These are phyloP conservation scores for Epichloe bromicola DNA, from an alignment of 2,329 filamentous ascomycete genomes.

Conservation along the genomic window DNA sequence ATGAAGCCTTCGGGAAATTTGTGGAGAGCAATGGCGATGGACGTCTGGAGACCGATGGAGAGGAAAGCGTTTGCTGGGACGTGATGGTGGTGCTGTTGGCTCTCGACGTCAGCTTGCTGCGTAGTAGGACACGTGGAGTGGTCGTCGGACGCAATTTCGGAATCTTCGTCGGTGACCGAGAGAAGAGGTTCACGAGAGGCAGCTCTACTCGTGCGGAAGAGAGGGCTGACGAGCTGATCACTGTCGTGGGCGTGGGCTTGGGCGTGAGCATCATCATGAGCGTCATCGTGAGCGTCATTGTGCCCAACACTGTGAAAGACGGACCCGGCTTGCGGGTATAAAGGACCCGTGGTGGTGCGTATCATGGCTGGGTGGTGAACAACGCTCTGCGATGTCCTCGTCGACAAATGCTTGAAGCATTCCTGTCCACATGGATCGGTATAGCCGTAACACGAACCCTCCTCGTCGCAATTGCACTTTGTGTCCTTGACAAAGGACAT, in stretches of 20 bases:
- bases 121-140: conserved; percentile 15
- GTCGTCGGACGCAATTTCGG: conserved; percentile 10
- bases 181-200: conserved; percentile 25
- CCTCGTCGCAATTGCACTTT: conserved; percentile 48
- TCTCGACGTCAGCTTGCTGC: conserved; percentile 31
- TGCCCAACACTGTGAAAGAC: conserved; percentile 16
- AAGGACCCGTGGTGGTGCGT: conserved; percentile 28
- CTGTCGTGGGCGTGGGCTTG: conserved; percentile 2
- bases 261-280: conserved; percentile 3
- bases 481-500: conserved; percentile 54
- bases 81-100: conserved; percentile 72
- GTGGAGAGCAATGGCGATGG: conserved; percentile 86
- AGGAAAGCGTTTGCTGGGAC: conserved; percentile 89
- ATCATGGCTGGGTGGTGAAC: conserved; percentile 25
- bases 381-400: conserved; percentile 19
- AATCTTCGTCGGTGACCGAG: conserved; percentile 13
- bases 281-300: conserved; percentile 13
- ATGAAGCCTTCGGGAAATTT: conserved; percentile 84
- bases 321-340: conserved; percentile 15
- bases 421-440: conserved; percentile 53
- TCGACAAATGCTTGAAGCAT: conserved; percentile 46
- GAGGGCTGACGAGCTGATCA: conserved; percentile 19
- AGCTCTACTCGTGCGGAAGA: conserved; percentile 24
- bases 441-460: conserved; percentile 50
- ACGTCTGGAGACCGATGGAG: conserved; percentile 90